Conservation (phyloP, 140 eudicot species). For the Bidens hawaiensis region DNA sequence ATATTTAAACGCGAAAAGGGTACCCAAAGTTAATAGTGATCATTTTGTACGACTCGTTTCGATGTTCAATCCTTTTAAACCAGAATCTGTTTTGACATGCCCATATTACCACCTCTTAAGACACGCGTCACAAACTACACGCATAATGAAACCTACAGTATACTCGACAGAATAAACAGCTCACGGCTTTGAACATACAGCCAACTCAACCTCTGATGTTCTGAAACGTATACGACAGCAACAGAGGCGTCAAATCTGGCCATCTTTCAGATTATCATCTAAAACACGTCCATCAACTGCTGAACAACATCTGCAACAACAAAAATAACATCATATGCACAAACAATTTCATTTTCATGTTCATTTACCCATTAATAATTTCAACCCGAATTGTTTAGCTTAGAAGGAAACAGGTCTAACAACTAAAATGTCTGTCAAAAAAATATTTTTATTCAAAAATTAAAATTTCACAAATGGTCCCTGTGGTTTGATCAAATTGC, state of each 20-base stretch:
- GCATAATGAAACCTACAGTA: neutral
- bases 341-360: too few relatives aligned
- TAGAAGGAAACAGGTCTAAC: too few relatives aligned
- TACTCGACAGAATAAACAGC: neutral
- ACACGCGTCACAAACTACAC: neutral
- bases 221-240: neutral
- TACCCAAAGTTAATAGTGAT: too few relatives aligned
- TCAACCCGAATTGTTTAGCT: too few relatives aligned
- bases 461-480: too few relatives aligned
- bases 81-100: neutral
- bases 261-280: constrained; percentile 29
- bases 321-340: neutral
- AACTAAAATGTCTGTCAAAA: too few relatives aligned
- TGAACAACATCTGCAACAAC: constrained; percentile 73
- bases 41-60: neutral
- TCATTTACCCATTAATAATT: too few relatives aligned
- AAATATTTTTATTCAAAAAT: too few relatives aligned
- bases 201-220: neutral
- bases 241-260: neutral
- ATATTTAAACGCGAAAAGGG: too few relatives aligned
- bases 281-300: constrained; percentile 86
- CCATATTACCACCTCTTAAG: neutral
- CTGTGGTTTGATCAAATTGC: too few relatives aligned
- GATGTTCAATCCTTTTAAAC: neutral
- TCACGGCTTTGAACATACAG: neutral